phyloP scores from a whole-genome alignment of 768 basidiomycete genomes.

The Auriscalpium vulgare region DNA sequence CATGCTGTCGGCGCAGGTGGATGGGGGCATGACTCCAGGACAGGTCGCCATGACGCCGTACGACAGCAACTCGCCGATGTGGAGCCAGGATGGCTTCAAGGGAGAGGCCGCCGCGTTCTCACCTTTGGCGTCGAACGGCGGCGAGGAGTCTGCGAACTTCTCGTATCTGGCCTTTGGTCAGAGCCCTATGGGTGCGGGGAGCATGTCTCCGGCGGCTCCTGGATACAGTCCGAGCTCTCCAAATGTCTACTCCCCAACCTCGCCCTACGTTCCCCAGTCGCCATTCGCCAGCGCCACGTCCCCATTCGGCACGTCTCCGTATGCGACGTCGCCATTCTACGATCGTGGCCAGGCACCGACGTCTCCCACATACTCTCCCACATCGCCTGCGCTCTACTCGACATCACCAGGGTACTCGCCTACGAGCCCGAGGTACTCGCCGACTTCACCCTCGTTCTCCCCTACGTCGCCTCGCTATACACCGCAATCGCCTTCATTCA shows the following conservation, averaged over 20 bases:
- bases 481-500: slow-evolving; percentile 88
- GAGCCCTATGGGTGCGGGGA: slow-evolving; percentile 76
- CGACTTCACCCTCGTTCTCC: slow-evolving; percentile 78
- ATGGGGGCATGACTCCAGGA: slow-evolving; percentile 87
- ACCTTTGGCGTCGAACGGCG: slow-evolving; percentile 78
- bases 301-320: slow-evolving; percentile 74
- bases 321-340: slow-evolving; percentile 81
- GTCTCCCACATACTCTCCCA: slow-evolving; percentile 84
- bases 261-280: slow-evolving; percentile 82
- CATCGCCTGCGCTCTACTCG: slow-evolving; percentile 73
- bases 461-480: slow-evolving; percentile 88
- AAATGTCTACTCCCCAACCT: slow-evolving; percentile 81
- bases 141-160: slow-evolving; percentile 77
- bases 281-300: slow-evolving; percentile 79
- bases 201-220: slow-evolving; percentile 82
- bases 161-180: slow-evolving; percentile 72
- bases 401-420: slow-evolving; percentile 68
- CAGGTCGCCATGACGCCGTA: slow-evolving; percentile 96
- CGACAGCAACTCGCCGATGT: slow-evolving; percentile 83
- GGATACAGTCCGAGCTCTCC: slow-evolving; percentile 92
- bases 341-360: slow-evolving; percentile 55
- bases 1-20: slow-evolving; percentile 68
- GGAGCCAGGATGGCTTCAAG: slow-evolving; percentile 67
- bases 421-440: slow-evolving; percentile 78
- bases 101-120: slow-evolving; percentile 90